A percentile compares a stretch with the other conserved stretches of the same genome.
Conservation (phyloP, 129 eudicot genomes). For the Artemisia argyi region DNA sequence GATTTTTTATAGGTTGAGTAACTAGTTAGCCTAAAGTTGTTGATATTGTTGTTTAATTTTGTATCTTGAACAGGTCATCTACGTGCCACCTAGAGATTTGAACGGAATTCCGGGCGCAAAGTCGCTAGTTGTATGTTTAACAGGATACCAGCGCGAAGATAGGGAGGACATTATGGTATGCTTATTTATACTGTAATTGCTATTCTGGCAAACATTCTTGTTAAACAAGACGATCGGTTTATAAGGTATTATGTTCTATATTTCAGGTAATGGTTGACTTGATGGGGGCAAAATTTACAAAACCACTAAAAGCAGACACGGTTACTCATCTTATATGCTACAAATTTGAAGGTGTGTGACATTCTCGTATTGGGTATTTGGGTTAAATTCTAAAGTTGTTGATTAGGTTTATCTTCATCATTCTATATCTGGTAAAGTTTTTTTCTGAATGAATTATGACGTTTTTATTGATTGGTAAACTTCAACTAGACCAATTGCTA, state of each 20-base stretch:
- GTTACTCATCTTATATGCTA: conserved; percentile 97
- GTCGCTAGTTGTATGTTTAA: conserved; percentile 69
- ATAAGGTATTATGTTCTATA: conserved; percentile 17
- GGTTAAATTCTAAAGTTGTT: not conserved
- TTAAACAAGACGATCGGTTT: not conserved
- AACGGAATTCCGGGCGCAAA: conserved; percentile 85
- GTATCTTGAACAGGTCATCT: conserved; percentile 51
- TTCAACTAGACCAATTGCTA: not conserved
- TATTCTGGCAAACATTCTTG: not conserved
- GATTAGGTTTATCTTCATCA: not conserved
- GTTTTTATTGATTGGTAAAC: not conserved
- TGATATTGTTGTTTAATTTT: not conserved
- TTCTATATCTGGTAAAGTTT: not conserved
- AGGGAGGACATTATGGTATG: conserved; percentile 93
- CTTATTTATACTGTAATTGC: not conserved
- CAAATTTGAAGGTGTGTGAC: conserved; percentile 79
- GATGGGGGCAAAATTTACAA: conserved; percentile 89
- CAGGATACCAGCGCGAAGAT: conserved; percentile 79
- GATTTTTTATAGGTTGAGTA: not conserved
- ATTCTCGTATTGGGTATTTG: not conserved
- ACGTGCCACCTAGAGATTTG: conserved; percentile 62
- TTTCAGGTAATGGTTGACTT: conserved; percentile 69
- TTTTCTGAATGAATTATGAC: not conserved
- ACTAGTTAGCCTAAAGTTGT: not conserved
- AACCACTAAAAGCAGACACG: conserved; percentile 76